Evolutionary conservation across 1,284 basidiomycete genomes (phyloP), one percentile per base, ranked within the genome.

Genomic region (Sphagnurus paluster): DNA sequence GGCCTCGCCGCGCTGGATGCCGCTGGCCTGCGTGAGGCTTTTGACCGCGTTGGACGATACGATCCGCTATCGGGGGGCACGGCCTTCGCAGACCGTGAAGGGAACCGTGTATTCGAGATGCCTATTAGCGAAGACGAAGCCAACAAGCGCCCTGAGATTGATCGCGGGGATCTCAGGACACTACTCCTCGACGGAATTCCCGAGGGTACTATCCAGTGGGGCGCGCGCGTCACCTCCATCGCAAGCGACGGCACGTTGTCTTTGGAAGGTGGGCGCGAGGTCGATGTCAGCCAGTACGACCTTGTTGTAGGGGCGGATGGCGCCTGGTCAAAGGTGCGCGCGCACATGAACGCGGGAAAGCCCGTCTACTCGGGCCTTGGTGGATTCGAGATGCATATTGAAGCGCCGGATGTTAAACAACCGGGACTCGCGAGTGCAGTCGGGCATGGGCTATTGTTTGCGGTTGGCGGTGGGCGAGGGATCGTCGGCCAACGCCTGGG

Each of bases 251-350:
- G 45, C 7, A 47, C n/a, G n/a, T n/a, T 56, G 40, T 29, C 37
- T 9, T 45, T 61, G 10, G 43, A 53, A 2, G 53, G 60, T 35
- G 43, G 37, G 17, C 48, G 36, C 14, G 33, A 52, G 2, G 41
- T 36, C 17, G 47, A 50, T 10, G 44, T 42, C 25, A 54, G 36
- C 5, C 35, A 48, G 35, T 59, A 54, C 42, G 64, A 67, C 41
- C 44, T 72, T 32, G 57, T 76, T 20, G 57, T 77, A 14, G 75
- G 75, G 11, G 75, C 75, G 10, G 75, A 77, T 43, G 74, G 75
- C 6, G 62, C 71, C 5, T 72, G 69, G 65, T 74, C 72, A 10
- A 59, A 58, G 39, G 61, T 72, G 10, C 68, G 73, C 23, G 56
- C 60, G 2, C 56, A 73, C 26, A 50, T 73, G n/a, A 61, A 65